Conservation (phyloP, 2,329 filamentous ascomycete species). For the Aureobasidium sp. region DNA sequence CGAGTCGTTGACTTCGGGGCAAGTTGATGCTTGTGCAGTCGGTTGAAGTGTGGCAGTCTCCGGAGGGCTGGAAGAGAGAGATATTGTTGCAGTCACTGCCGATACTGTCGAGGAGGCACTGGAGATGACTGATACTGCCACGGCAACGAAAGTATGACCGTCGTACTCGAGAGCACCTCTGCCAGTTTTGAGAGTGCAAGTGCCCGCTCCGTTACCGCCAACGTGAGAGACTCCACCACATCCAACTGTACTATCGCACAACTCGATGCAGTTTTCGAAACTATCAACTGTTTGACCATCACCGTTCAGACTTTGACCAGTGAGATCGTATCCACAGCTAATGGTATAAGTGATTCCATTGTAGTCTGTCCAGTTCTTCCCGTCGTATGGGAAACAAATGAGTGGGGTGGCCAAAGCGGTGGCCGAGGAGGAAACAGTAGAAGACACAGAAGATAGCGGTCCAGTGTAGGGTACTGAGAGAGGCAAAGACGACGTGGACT, state of each 20-base stretch:
- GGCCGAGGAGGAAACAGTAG: conserved; percentile 15
- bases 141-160: conserved; percentile 16
- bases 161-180: conserved; percentile 14
- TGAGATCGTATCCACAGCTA: conserved; percentile 16
- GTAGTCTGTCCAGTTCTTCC: conserved; percentile 16
- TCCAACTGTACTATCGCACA: conserved; percentile 16
- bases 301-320: neutral
- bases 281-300: conserved; percentile 7
- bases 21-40: conserved; percentile 9
- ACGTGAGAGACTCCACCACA: conserved; percentile 19
- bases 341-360: conserved; percentile 16
- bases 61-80: conserved; percentile 11
- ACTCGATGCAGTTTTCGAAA: conserved; percentile 20
- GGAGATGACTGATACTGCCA: neutral
- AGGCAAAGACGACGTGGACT: conserved; percentile 20
- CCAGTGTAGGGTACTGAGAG: conserved; percentile 23
- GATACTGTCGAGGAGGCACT: neutral
- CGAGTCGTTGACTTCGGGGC: conserved; percentile 12
- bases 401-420: conserved; percentile 13
- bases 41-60: conserved; percentile 4
- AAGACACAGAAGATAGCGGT: conserved; percentile 21
- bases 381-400: conserved; percentile 18
- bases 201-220: conserved; percentile 21
- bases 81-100: neutral
- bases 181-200: conserved; percentile 19